Conservation (phyloP, 148 eudicot species). For the Amaranthus hypochondriacus region DNA sequence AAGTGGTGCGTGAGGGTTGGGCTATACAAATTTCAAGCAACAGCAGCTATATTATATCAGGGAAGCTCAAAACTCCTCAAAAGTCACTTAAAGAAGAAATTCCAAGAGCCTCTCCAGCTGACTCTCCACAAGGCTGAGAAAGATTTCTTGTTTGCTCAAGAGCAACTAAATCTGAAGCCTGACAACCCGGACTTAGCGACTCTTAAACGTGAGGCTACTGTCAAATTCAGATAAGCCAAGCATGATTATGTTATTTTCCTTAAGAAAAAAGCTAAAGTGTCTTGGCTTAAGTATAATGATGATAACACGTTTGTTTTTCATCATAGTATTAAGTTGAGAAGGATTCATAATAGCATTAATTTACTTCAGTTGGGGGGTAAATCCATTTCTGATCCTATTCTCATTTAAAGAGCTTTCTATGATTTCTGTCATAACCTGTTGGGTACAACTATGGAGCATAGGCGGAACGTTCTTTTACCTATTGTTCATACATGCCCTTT, state of each 20-base stretch:
- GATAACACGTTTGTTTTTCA: not conserved
- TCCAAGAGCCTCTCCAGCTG: not conserved
- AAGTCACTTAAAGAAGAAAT: no score
- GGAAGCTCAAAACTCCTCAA: no score
- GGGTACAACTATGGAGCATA: no score
- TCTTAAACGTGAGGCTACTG: no score
- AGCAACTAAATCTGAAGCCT: not conserved
- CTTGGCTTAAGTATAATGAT: not conserved
- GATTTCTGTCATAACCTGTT: no score
- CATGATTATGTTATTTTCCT: not conserved
- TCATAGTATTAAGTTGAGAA: not conserved
- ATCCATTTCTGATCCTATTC: no score
- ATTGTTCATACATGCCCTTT: not conserved
- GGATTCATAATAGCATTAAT: not conserved
- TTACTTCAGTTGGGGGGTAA: no score
- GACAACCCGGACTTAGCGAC: no score
- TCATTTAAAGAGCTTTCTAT: no score
- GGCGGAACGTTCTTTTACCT: not conserved
- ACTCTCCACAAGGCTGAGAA: not conserved
- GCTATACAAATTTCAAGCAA: no score
- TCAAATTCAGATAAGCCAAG: not conserved
- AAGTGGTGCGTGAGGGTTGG: no score
- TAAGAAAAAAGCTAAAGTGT: not conserved
- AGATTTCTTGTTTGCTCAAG: not conserved
- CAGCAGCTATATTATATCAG: no score